These are phyloP conservation scores for Rhodotorula paludigena DNA, from an alignment of 768 basidiomycete genomes.

Conservation along the genomic window DNA sequence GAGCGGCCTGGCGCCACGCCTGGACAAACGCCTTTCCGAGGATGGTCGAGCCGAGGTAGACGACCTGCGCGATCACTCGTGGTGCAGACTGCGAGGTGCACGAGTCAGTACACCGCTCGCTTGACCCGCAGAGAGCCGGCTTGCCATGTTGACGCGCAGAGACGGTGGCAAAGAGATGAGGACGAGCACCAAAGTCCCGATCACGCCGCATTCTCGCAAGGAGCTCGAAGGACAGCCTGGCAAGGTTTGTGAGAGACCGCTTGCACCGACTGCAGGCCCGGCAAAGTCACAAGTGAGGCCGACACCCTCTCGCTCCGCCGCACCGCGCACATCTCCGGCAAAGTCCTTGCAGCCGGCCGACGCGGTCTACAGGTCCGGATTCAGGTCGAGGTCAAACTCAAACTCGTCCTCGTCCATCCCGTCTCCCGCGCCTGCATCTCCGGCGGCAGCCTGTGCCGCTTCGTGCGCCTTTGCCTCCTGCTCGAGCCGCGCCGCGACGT, in stretches of 20 bases:
- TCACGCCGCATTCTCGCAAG: too few relatives aligned
- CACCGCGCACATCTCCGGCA: too few relatives aligned
- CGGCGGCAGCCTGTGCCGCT: neutral
- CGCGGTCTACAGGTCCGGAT: constrained; percentile 48
- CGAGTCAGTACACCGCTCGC: too few relatives aligned
- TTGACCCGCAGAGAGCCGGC: too few relatives aligned
- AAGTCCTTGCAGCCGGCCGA: neutral
- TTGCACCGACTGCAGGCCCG: too few relatives aligned
- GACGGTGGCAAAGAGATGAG: too few relatives aligned
- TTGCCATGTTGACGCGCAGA: too few relatives aligned
- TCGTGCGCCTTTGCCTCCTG: constrained; percentile 24
- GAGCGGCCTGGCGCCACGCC: constrained; percentile 83
- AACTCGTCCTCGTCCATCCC: constrained; percentile 34
- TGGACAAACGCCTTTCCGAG: constrained; percentile 86
- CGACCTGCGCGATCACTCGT: constrained; percentile 69
- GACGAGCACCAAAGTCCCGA: too few relatives aligned
- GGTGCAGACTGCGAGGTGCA: constrained; percentile 63
- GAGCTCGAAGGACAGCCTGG: neutral
- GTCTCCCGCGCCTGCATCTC: neutral
- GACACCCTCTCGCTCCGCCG: too few relatives aligned
- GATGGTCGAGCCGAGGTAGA: constrained; percentile 70
- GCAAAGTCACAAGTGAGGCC: neutral
- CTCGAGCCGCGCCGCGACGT: constrained; percentile 14
- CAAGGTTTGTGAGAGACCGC: too few relatives aligned
- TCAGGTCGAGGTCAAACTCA: constrained; percentile 40